A percentile compares a stretch with the other conserved stretches of the same genome.
Conservation (phyloP, 108 stramenopile species). For the Skeletonema costatum region DNA sequence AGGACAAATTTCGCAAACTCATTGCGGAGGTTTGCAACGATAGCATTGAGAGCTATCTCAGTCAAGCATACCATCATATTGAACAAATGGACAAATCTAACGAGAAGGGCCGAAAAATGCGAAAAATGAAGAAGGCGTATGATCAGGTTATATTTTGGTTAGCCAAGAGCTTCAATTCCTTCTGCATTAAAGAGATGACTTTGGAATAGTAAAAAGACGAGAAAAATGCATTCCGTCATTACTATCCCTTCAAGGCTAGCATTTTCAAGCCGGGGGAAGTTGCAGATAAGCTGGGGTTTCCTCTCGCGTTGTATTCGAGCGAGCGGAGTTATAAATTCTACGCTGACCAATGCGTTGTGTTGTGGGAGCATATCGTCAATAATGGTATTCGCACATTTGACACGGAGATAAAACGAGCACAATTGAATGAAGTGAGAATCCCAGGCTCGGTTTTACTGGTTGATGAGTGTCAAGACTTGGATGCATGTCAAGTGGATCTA, state of each 20-base stretch:
- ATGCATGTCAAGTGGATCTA: slow-evolving; percentile 39
- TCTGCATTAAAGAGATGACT: slow-evolving; percentile 17
- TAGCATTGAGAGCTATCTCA: slow-evolving; percentile 13
- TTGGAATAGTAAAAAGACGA: slow-evolving; percentile 24
- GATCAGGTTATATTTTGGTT: slow-evolving; percentile 30
- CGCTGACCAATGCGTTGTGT: slow-evolving; percentile 19
- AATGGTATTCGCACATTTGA: slow-evolving; percentile 28
- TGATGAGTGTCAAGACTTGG: slow-evolving; percentile 52
- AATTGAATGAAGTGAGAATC: slow-evolving; percentile 26
- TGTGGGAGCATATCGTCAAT: slow-evolving; percentile 24
- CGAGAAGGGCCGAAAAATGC: not conserved
- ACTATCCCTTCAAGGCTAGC: not conserved
- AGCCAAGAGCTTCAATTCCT: slow-evolving; percentile 27
- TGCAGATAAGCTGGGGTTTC: slow-evolving; percentile 35
- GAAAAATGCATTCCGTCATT: slow-evolving; percentile 6
- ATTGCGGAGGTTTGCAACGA: slow-evolving; percentile 4
- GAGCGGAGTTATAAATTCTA: slow-evolving; percentile 30
- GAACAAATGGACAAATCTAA: not conserved
- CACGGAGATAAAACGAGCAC: slow-evolving; percentile 32
- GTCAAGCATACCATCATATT: not conserved
- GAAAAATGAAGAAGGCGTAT: not conserved
- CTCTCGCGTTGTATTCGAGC: slow-evolving; percentile 13
- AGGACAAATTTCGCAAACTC: slow-evolving; percentile 6
- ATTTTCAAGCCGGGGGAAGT: slow-evolving; percentile 16
- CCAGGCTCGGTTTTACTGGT: slow-evolving; percentile 39